A percentile compares a stretch with the other conserved stretches of the same genome.
phyloP scores from a whole-genome alignment of 2,329 filamentous ascomycete species.

The Colletotrichum tabaci region DNA sequence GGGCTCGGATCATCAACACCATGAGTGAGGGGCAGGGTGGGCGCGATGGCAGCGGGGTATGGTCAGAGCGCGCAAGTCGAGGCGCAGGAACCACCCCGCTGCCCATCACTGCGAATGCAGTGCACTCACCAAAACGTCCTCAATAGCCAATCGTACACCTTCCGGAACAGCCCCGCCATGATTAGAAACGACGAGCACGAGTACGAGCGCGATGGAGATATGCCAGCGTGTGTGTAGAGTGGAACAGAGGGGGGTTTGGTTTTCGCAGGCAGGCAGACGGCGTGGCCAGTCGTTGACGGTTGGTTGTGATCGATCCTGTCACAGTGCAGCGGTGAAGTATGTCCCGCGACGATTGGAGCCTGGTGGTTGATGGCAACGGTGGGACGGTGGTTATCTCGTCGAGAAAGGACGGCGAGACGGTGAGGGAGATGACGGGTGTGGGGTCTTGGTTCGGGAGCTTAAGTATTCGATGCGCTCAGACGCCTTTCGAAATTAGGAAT shows the following conservation, averaged over 20 bases:
- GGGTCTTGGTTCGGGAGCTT: conserved; percentile 53
- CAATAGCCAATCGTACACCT: conserved; percentile 98
- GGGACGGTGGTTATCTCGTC: conserved; percentile 23
- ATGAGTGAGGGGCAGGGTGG: conserved; percentile 24
- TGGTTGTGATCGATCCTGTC: background rate
- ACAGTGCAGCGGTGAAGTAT: conserved; percentile 13
- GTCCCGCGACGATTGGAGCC: conserved; percentile 40
- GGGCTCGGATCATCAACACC: conserved; percentile 21
- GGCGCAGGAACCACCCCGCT: conserved; percentile 31
- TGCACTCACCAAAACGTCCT: conserved; percentile 91
- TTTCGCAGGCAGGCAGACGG: conserved; percentile 4
- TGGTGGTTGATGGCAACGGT: conserved; percentile 13
- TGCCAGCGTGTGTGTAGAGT: conserved; percentile 31
- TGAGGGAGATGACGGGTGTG: conserved; percentile 45
- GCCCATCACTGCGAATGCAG: conserved; percentile 16
- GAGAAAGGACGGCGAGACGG: conserved; percentile 44
- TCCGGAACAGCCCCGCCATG: conserved; percentile 94
- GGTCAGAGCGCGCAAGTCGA: conserved; percentile 32
- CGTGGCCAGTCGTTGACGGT: conserved; percentile 2
- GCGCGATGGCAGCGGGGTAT: conserved; percentile 30
- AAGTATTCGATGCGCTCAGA: conserved; percentile 56
- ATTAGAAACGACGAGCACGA: conserved; percentile 50
- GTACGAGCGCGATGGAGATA: conserved; percentile 32
- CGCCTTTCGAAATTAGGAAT: conserved; percentile 53
- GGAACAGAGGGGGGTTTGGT: background rate